Evolutionary conservation across 2,329 filamentous ascomycete species (phyloP).

Genomic region (Aureobasidium sp.): DNA sequence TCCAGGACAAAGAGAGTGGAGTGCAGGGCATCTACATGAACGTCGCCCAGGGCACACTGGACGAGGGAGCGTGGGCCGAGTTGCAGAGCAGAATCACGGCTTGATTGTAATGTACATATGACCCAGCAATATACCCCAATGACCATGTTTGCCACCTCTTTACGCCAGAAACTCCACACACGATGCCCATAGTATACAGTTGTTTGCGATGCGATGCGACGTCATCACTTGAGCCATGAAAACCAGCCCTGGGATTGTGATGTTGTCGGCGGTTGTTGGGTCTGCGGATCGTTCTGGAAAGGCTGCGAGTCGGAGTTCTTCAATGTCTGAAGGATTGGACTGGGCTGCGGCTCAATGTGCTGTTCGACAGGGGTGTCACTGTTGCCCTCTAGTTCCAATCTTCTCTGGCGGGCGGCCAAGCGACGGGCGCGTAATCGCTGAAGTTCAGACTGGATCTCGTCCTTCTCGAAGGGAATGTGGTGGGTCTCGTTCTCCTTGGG

Average conservation of each 20-base stretch:
- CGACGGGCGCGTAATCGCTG: constrained; percentile 56
- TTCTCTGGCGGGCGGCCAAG: constrained; percentile 41
- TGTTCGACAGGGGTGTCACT: neutral
- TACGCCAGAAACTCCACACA: neutral
- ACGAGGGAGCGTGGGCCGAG: constrained; percentile 34
- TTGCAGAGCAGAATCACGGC: constrained; percentile 31
- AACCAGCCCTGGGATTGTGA: constrained; percentile 17
- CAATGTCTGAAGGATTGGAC: constrained; percentile 5
- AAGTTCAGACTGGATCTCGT: constrained; percentile 78
- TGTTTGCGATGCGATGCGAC: neutral
- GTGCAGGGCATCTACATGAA: constrained; percentile 79
- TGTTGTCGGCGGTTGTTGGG: neutral
- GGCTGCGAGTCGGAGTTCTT: neutral
- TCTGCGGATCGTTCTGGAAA: neutral
- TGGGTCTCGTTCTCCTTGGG: constrained; percentile 73
- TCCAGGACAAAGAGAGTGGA: constrained; percentile 59
- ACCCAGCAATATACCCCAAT: constrained; percentile 21
- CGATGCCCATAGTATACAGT: constrained; percentile 6
- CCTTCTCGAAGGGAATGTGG: constrained; percentile 65
- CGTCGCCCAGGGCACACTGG: constrained; percentile 33
- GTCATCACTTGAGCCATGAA: constrained; percentile 17
- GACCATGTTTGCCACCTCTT: constrained; percentile 2
- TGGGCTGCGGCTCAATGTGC: neutral
- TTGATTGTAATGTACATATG: constrained; percentile 18
- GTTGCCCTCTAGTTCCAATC: constrained; percentile 35